Percentiles rank a stretch among this genome's conserved stretches.
Evolutionary conservation across 2,329 filamentous ascomycete genomes (phyloP).

Genomic region (Botryosphaeria agaves): DNA sequence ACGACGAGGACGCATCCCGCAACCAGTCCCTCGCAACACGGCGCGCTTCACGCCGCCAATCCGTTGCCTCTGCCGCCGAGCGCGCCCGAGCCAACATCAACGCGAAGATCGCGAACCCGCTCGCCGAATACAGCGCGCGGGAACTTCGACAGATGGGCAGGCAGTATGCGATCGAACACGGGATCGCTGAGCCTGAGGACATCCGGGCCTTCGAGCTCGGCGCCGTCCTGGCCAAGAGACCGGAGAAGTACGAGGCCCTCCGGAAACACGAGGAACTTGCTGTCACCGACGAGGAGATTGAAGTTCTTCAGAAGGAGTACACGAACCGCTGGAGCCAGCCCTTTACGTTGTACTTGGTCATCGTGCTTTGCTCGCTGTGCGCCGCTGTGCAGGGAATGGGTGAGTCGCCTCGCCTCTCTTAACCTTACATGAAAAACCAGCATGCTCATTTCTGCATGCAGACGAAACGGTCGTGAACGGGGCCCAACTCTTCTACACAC

Average conservation of each 20-base stretch:
- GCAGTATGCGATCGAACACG: constrained; percentile 38
- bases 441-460: constrained; percentile 7
- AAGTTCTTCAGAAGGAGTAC: constrained; percentile 40
- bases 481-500: constrained; percentile 46
- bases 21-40: no score
- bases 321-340: constrained; percentile 55
- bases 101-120: constrained; percentile 36
- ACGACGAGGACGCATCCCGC: no score
- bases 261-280: constrained; percentile 13
- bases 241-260: constrained; percentile 6
- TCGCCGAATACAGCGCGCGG: constrained; percentile 28
- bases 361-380: constrained; percentile 47
- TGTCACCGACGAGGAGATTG: constrained; percentile 40
- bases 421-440: background rate
- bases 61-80: no score
- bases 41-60: no score
- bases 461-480: constrained; percentile 55
- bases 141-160: constrained; percentile 39
- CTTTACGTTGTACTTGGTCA: constrained; percentile 44
- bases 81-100: constrained; percentile 18
- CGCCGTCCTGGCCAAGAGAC: constrained; percentile 12
- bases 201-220: constrained; percentile 14
- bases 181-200: constrained; percentile 15
- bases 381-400: constrained; percentile 56
- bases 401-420: constrained; percentile 18